Conservation (phyloP, 495 filamentous ascomycete genomes). For the Penicillium taxi region DNA sequence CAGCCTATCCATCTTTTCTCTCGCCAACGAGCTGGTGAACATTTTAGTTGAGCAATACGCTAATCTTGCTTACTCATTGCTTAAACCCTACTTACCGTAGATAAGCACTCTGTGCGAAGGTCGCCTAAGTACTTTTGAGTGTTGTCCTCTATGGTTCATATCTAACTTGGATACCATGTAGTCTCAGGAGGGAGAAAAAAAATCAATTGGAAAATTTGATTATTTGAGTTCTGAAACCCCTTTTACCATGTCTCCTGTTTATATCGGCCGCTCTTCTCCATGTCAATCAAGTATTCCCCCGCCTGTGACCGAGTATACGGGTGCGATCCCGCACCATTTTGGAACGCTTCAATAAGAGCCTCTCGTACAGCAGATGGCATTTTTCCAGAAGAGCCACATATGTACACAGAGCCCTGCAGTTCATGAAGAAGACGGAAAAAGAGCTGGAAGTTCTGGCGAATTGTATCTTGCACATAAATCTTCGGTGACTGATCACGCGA, state of each 20-base stretch:
- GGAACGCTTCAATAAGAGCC: constrained; percentile 67
- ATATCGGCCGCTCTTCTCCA: constrained; percentile 65
- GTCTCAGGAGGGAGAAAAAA: not conserved
- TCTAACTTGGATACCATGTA: no score
- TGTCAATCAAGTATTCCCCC: constrained; percentile 47
- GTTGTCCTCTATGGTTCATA: no score
- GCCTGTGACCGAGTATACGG: constrained; percentile 40
- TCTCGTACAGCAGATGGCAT: constrained; percentile 89
- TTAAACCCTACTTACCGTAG: no score
- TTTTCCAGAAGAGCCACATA: constrained; percentile 76
- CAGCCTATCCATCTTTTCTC: no score
- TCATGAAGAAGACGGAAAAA: constrained; percentile 53
- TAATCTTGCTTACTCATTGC: no score
- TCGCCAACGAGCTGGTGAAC: no score
- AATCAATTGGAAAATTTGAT: not conserved
- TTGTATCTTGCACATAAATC: constrained; percentile 81
- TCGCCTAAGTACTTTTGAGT: no score
- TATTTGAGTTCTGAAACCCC: not conserved
- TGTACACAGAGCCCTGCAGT: constrained; percentile 50
- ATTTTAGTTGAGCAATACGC: no score
- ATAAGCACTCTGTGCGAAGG: no score
- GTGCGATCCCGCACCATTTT: constrained; percentile 24
- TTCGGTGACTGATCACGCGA: constrained; percentile 71
- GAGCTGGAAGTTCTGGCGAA: constrained; percentile 50
- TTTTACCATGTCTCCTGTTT: constrained; percentile 72